Conservation (phyloP, 768 basidiomycete genomes). For the Hirschioporus abietinus region DNA sequence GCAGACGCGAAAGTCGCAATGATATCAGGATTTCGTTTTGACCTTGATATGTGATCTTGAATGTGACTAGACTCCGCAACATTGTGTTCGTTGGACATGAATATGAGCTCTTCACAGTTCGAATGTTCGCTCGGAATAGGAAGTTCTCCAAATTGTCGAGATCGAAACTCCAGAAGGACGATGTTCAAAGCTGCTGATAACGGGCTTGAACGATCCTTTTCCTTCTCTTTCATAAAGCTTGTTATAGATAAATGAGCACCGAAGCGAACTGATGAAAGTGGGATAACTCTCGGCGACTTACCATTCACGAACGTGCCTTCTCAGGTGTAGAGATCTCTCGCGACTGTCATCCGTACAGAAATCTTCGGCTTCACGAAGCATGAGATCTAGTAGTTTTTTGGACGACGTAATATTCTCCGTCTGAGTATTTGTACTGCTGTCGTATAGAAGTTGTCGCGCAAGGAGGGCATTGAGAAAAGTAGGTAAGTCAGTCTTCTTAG, state of each 20-base stretch:
- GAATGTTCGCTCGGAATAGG: background rate
- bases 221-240: background rate
- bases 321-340: background rate
- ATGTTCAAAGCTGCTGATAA: background rate
- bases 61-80: background rate
- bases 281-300: background rate
- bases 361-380: background rate
- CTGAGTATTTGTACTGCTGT: background rate
- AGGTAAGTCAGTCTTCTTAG: background rate
- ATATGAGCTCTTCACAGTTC: background rate
- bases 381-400: background rate
- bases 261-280: background rate
- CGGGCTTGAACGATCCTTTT: background rate
- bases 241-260: background rate
- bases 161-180: background rate
- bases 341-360: background rate
- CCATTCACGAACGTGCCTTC: background rate
- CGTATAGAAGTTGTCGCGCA: background rate
- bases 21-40: background rate
- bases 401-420: background rate
- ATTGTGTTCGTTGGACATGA: background rate
- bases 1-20: background rate
- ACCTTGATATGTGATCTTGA: background rate
- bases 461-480: background rate
- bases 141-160: background rate